phyloP scores from a whole-genome alignment of 495 filamentous ascomycete species.

The Pseudomonodictys pantanalensis region DNA sequence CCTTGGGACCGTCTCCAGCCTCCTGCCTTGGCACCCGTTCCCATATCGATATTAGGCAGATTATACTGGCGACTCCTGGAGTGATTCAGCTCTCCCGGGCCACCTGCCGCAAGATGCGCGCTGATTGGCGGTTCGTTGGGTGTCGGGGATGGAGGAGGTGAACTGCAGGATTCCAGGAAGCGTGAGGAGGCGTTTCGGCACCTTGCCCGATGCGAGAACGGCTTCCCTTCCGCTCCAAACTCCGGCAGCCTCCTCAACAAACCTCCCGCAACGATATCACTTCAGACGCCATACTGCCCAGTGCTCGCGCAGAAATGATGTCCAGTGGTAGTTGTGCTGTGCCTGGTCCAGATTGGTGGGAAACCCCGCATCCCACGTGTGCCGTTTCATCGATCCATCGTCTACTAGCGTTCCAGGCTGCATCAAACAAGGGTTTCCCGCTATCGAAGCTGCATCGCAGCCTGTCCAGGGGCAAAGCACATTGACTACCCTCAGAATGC shows the following conservation, averaged over 20 bases:
- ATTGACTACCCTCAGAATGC: too few species aligned
- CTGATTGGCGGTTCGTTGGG: slow-evolving; percentile 20
- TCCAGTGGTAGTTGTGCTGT: too few species aligned
- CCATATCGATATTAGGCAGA: slow-evolving; percentile 27
- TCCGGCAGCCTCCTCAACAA: neutral
- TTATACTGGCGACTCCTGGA: slow-evolving; percentile 9
- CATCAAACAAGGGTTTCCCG: too few species aligned
- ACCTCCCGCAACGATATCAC: neutral
- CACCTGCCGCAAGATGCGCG: neutral
- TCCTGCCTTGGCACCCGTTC: slow-evolving; percentile 22
- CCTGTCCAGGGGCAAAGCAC: too few species aligned
- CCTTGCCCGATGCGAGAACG: neutral
- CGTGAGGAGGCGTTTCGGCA: neutral
- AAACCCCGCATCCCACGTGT: too few species aligned
- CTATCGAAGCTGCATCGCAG: too few species aligned
- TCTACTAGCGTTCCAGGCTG: too few species aligned
- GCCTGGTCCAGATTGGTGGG: too few species aligned
- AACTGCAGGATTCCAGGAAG: neutral
- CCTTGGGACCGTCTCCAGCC: slow-evolving; percentile 16
- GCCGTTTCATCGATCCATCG: too few species aligned
- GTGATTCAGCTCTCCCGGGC: slow-evolving; percentile 11
- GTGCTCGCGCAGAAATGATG: too few species aligned
- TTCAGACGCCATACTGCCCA: too few species aligned
- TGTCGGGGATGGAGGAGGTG: neutral
- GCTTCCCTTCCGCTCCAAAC: neutral